Base-by-base conservation (phyloP, 2,329 filamentous ascomycete species). In the Xylariaceae sp. region DNA sequence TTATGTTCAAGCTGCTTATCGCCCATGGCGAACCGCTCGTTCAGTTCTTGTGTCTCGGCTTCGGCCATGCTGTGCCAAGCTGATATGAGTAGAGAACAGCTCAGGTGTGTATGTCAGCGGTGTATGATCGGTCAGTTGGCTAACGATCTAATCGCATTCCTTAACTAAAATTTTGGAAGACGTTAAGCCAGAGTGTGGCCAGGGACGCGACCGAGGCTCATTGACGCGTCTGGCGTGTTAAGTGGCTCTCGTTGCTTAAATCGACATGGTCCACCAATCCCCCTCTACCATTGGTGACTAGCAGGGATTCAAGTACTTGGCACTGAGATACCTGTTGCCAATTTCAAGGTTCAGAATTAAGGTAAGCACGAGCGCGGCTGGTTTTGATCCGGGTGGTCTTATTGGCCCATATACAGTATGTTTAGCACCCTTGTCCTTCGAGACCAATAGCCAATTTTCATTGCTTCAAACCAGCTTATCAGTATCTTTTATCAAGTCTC, bases 1-100 rank as follows among this genome's bases (percentile, higher is more conserved):
- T 97, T 93, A 59, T 85, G 77, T 57, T 91, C 84, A 5, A 97
- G 78, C 30, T 82, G 75, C 75, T 81, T 67, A 72, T 79, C 66
- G 72, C 79, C 66, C 65, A 75, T 55, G 73, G 79, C 73, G 84
- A 93, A 76, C 77, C 67, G 71, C 61, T 76, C 71, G 56, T 77
- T 78, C 48, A 80, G 64, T 62, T 78, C 74, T 47, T 69, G 67
- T 10, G 71, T 52, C 3, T 65, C 69, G 40, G 70, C 64, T 45
- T 77, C 74, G 33, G 72, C 70, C 75, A 77, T 77, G 37, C 39
- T 61, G 52, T 35, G 41, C 30, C 16, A 24, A 15, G 16, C 37
- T 42, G 26, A 16, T 24, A 24, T 18, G 18, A 29, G 29, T 33
- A 3, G 20, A 35, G 13, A 3, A 20, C n/a, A n/a, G n/a, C n/a